Evolutionary conservation across 768 basidiomycete genomes (phyloP).

Genomic region (Trametes meyenii): DNA sequence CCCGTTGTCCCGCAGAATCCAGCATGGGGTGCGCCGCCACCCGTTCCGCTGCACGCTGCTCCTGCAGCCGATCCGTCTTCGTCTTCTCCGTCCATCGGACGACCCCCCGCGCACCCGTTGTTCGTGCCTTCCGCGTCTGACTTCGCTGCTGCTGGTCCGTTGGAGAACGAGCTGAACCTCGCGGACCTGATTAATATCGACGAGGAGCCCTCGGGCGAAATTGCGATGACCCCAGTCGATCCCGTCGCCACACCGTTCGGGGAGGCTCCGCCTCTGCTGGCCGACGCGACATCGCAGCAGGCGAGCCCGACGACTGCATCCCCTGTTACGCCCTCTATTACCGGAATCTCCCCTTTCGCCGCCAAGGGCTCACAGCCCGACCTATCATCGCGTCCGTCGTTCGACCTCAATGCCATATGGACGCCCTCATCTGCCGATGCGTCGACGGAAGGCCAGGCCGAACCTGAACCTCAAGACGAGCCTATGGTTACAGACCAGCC

Average conservation of each 20-base stretch:
- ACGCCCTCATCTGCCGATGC: conserved; percentile 28
- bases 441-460: background rate
- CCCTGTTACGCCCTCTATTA: background rate
- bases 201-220: conserved; percentile 53
- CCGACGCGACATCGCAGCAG: background rate
- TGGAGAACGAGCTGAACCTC: conserved; percentile 70
- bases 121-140: conserved; percentile 47
- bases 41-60: conserved; percentile 50
- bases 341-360: conserved; percentile 39
- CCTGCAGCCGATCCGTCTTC: conserved; percentile 34
- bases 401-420: conserved; percentile 78
- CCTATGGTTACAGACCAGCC: conserved; percentile 29
- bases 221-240: conserved; percentile 27
- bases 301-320: conserved; percentile 4
- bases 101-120: conserved; percentile 38
- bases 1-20: conserved; percentile 48
- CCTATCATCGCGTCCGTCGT: conserved; percentile 52
- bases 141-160: conserved; percentile 28
- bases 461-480: conserved; percentile 9
- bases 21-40: conserved; percentile 65
- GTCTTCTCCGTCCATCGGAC: conserved; percentile 24
- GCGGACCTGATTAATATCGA: conserved; percentile 80
- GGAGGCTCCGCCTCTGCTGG: conserved; percentile 5
- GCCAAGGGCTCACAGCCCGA: conserved; percentile 44
- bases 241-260: conserved; percentile 16